Percentiles rank a stretch among this genome's conserved stretches.
phyloP scores from a whole-genome alignment of 176 grass and related monocot genomes.

The Otatea glauca region DNA sequence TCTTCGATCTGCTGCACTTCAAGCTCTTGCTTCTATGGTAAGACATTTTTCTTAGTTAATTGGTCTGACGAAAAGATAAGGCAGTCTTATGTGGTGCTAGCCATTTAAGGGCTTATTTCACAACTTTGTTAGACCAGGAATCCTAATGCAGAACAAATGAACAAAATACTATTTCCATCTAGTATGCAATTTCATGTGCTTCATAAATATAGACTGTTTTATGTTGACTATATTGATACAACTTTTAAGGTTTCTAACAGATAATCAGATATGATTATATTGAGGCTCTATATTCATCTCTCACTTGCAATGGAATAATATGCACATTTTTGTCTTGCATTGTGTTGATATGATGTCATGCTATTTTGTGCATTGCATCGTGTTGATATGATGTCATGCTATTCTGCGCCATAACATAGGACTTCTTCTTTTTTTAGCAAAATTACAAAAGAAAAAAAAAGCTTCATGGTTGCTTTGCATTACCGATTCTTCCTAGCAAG shows the following conservation, averaged over 20 bases:
- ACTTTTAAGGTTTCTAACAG: neutral
- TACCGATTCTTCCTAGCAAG: conserved; percentile 12
- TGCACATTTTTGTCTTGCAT: conserved; percentile 7
- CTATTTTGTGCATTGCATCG: neutral
- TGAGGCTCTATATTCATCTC: neutral
- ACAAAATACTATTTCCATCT: neutral
- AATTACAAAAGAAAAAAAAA: neutral
- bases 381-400: neutral
- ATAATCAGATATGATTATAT: neutral
- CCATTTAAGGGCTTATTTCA: neutral
- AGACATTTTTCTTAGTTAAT: conserved; percentile 25
- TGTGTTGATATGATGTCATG: neutral
- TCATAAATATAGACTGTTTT: neutral
- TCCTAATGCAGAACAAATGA: neutral
- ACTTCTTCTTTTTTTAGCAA: neutral
- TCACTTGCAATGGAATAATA: neutral
- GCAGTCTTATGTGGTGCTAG: neutral
- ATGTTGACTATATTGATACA: conserved; percentile 15
- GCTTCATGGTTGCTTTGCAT: neutral
- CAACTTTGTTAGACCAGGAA: conserved; percentile 7
- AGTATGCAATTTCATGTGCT: neutral
- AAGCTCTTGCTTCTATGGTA: conserved; percentile 96
- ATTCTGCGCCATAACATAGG: neutral
- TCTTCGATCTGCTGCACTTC: conserved; percentile 76
- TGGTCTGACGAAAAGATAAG: conserved; percentile 26